Percentiles rank a stretch among this genome's conserved stretches.
Evolutionary conservation across 1,284 basidiomycete genomes (phyloP).

Genomic region (Ganoderma resinaceum): DNA sequence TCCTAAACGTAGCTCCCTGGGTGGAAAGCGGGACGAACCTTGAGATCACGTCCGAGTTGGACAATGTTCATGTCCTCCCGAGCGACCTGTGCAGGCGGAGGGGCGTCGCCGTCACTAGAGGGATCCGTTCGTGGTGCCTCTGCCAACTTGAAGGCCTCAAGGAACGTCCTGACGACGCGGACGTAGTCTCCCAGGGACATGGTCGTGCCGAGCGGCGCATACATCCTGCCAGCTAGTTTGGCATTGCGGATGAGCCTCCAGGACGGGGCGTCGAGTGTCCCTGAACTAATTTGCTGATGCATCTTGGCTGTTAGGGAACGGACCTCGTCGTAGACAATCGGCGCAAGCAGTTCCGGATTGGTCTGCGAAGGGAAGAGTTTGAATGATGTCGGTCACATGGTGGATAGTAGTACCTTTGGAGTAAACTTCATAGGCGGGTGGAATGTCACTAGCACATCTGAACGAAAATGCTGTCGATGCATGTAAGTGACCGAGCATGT

Average conservation of each 20-base stretch:
- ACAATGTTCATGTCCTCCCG: conserved; percentile 44
- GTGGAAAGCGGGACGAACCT: conserved; percentile 47
- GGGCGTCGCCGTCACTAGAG: conserved; percentile 37
- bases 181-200: conserved; percentile 86
- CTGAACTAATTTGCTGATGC: conserved; percentile 72
- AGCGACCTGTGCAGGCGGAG: conserved; percentile 30
- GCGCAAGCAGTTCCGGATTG: conserved; percentile 74
- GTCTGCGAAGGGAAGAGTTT: conserved; percentile 46
- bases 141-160: conserved; percentile 74
- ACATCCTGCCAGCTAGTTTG: conserved; percentile 79
- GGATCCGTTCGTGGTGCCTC: conserved; percentile 32
- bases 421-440: conserved; percentile 75
- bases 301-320: conserved; percentile 68
- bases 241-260: conserved; percentile 80
- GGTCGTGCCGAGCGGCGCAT: conserved; percentile 82
- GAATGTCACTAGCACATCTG: conserved; percentile 86
- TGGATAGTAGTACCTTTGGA: conserved; percentile 54
- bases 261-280: conserved; percentile 82
- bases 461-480: conserved; percentile 82
- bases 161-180: conserved; percentile 73
- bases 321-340: conserved; percentile 67
- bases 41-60: conserved; percentile 62
- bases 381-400: not conserved
- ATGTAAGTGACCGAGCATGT: conserved; percentile 88
- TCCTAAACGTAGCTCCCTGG: not conserved